These are phyloP conservation scores for Curvularia sp. DNA, from an alignment of 2,329 filamentous ascomycete genomes.

Conservation along the genomic window DNA sequence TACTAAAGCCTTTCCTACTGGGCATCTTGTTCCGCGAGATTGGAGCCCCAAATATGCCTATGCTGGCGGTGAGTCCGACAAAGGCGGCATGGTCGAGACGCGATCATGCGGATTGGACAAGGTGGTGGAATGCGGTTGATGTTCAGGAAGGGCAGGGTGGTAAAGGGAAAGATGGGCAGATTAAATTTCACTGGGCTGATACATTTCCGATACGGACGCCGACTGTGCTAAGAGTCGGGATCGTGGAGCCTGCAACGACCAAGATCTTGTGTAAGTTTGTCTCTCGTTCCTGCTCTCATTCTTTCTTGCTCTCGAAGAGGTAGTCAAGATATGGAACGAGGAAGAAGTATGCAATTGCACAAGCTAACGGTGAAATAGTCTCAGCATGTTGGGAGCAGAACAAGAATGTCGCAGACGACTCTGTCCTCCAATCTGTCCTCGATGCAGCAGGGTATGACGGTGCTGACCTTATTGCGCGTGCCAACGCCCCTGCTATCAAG, in stretches of 20 bases:
- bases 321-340: background rate
- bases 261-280: conserved; percentile 35
- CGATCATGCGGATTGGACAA: conserved; percentile 45
- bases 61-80: conserved; percentile 29
- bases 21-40: conserved; percentile 48
- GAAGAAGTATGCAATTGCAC: background rate
- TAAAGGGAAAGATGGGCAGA: conserved; percentile 23
- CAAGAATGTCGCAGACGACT: conserved; percentile 37
- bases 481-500: conserved; percentile 37
- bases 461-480: conserved; percentile 32
- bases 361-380: conserved; percentile 28
- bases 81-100: conserved; percentile 41
- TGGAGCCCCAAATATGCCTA: conserved; percentile 44
- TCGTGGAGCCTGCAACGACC: conserved; percentile 36
- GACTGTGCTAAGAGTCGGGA: conserved; percentile 40
- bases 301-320: background rate
- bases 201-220: conserved; percentile 47
- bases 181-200: conserved; percentile 43
- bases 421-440: conserved; percentile 33
- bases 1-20: conserved; percentile 45
- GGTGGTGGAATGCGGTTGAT: conserved; percentile 45
- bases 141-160: conserved; percentile 30
- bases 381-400: conserved; percentile 47
- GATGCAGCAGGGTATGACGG: conserved; percentile 40
- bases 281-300: background rate